A percentile compares a stretch with the other conserved stretches of the same genome.
Conservation (phyloP, 2,329 filamentous ascomycete genomes). For the Diplodia mutila region DNA sequence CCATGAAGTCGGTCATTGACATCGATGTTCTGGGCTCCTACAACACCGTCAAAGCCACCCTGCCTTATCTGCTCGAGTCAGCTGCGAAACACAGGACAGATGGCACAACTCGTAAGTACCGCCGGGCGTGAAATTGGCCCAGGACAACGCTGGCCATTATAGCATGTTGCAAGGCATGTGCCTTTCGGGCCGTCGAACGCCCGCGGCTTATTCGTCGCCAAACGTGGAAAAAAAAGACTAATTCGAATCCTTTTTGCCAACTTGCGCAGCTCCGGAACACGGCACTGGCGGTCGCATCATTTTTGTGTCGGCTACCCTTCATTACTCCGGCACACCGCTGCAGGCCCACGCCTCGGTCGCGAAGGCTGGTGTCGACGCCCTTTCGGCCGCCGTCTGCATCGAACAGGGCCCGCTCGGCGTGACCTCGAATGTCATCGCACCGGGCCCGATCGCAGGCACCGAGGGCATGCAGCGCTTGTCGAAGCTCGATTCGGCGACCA, state of each 20-base stretch:
- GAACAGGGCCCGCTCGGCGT: constrained; percentile 89
- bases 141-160: constrained; percentile 33
- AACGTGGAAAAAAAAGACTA: neutral
- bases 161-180: constrained; percentile 37
- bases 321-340: constrained; percentile 83
- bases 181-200: constrained; percentile 3
- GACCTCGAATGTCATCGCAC: constrained; percentile 85
- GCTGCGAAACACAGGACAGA: constrained; percentile 65
- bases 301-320: constrained; percentile 87
- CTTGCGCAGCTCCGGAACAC: constrained; percentile 35
- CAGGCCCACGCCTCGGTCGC: constrained; percentile 91
- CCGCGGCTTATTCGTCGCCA: neutral
- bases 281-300: constrained; percentile 81
- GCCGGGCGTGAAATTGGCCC: neutral
- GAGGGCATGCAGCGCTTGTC: constrained; percentile 61
- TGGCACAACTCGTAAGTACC: constrained; percentile 53
- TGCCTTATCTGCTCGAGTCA: constrained; percentile 80
- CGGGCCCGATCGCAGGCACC: constrained; percentile 82
- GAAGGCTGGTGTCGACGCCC: constrained; percentile 86
- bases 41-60: constrained; percentile 90
- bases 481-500: constrained; percentile 38
- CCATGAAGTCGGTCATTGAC: constrained; percentile 93
- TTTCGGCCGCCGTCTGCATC: constrained; percentile 77
- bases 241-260: neutral
- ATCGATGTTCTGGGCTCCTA: constrained; percentile 94